Conservation (phyloP, 23 red algal species). For the Porphyridium purpureum region DNA sequence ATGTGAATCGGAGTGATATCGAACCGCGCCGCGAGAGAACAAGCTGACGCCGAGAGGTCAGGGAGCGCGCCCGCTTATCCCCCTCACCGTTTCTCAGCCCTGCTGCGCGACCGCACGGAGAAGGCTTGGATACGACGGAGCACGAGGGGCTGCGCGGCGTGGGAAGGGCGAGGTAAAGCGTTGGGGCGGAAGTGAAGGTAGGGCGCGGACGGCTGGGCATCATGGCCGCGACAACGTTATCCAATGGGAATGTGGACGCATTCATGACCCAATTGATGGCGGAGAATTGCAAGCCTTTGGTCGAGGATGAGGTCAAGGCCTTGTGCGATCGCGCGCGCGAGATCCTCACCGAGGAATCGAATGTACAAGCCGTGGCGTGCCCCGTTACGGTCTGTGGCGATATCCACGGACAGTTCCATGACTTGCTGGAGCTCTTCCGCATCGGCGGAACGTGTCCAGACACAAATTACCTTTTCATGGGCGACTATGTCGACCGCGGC, state of each 20-base stretch:
- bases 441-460: constrained; percentile 95
- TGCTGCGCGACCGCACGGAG: too few relatives aligned
- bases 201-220: background rate
- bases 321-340: constrained; percentile 82
- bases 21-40: too few relatives aligned
- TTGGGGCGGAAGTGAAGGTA: too few relatives aligned
- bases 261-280: constrained; percentile 70
- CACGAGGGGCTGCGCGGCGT: too few relatives aligned
- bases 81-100: too few relatives aligned
- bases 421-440: constrained; percentile 86
- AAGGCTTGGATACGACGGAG: too few relatives aligned
- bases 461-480: constrained; percentile 99
- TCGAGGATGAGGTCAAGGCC: constrained; percentile 88
- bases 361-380: constrained; percentile 84
- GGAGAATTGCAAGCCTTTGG: constrained; percentile 79
- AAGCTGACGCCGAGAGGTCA: too few relatives aligned
- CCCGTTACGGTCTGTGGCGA: constrained; percentile 96
- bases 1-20: too few relatives aligned
- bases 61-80: too few relatives aligned
- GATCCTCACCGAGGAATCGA: constrained; percentile 85
- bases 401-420: constrained; percentile 96
- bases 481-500: constrained; percentile 96
- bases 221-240: constrained; percentile 10
- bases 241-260: constrained; percentile 59
- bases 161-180: too few relatives aligned